Evolutionary conservation across 2,329 filamentous ascomycete species (phyloP).

Genomic region (Claviceps sp.): DNA sequence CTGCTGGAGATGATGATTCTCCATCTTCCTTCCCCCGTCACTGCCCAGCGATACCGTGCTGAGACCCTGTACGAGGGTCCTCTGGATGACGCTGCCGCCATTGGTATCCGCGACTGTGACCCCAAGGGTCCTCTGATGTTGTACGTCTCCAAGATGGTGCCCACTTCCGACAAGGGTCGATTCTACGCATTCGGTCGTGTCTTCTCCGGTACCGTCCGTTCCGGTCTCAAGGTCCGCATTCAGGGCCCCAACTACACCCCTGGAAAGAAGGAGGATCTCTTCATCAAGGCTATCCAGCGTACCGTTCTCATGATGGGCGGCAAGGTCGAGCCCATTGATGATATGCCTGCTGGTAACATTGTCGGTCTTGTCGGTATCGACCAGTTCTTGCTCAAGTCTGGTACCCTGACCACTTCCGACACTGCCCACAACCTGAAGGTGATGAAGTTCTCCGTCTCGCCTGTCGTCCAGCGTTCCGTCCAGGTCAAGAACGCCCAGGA

Average conservation of each 20-base stretch:
- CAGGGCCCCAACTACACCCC: constrained; percentile 98
- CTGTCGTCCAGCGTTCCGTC: constrained; percentile 95
- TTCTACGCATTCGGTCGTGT: constrained; percentile 99
- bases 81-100: constrained; percentile 76
- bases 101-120: constrained; percentile 97
- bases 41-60: constrained; percentile 92
- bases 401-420: constrained; percentile 94
- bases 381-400: constrained; percentile 99
- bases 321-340: constrained; percentile 96
- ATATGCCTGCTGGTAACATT: constrained; percentile 99
- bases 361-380: constrained; percentile 98
- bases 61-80: constrained; percentile 99
- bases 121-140: constrained; percentile 98
- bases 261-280: constrained; percentile 97
- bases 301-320: constrained; percentile 99
- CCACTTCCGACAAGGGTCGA: constrained; percentile 97
- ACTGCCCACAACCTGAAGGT: constrained; percentile 99
- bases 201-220: constrained; percentile 95
- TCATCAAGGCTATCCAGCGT: constrained; percentile 99
- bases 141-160: constrained; percentile 99
- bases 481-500: constrained; percentile 99
- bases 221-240: constrained; percentile 98
- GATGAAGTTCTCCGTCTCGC: constrained; percentile 99
- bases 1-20: constrained; percentile 99
- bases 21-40: constrained; percentile 90